These are phyloP conservation scores for Heritiera littoralis DNA, from an alignment of 345 rosid genomes.

Conservation along the genomic window DNA sequence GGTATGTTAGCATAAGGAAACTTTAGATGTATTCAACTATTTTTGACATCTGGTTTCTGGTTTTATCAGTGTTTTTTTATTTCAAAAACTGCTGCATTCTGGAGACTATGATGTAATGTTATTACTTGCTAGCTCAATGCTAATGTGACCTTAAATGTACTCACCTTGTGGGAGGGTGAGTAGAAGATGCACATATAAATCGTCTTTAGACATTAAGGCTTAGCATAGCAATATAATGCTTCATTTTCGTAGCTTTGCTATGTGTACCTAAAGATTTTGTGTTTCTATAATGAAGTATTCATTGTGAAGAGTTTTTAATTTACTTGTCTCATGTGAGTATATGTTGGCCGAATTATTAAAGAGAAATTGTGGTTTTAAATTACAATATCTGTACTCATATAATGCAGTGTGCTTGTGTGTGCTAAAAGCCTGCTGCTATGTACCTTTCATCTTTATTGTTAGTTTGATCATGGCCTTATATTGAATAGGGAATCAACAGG, in stretches of 20 bases:
- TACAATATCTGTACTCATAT: background rate
- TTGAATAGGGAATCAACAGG: conserved; percentile 83
- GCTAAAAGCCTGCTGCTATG: background rate
- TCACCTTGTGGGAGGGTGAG: conserved; percentile 8
- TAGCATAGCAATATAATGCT: background rate
- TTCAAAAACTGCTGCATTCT: background rate
- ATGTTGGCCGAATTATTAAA: background rate
- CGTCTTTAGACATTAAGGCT: background rate
- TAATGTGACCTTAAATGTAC: conserved; percentile 11
- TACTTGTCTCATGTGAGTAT: background rate
- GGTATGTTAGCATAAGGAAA: conserved; percentile 43
- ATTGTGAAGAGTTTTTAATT: background rate
- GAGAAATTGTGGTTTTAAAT: conserved; percentile 2
- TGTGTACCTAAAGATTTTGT: background rate
- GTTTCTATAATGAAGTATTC: background rate
- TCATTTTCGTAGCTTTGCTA: background rate
- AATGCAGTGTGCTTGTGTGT: conserved; percentile 1
- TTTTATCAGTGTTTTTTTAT: background rate
- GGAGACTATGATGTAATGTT: background rate
- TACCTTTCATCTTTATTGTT: background rate
- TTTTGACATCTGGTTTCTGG: conserved; percentile 4
- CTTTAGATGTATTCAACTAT: conserved; percentile 12
- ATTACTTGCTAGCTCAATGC: conserved; percentile 1
- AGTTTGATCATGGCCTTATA: conserved; percentile 8
- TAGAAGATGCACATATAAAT: conserved; percentile 10